Conservation (phyloP, 176 grass and related monocot species). For the Rhynchospora pubera region DNA sequence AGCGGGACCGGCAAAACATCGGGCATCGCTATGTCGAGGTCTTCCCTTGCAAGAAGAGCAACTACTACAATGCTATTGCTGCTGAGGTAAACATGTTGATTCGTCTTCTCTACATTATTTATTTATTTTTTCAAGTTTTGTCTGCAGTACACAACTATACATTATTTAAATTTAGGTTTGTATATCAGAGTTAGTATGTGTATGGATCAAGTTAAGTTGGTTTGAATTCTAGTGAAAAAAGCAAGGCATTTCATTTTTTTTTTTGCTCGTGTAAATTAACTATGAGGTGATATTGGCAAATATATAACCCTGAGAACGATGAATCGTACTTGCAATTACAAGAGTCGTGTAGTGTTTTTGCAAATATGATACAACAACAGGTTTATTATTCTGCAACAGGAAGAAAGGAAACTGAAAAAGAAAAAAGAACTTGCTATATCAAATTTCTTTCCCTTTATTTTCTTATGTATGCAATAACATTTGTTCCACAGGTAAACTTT, state of each 20-base stretch:
- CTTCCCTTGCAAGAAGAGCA: conserved; percentile 87
- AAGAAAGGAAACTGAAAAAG: not conserved
- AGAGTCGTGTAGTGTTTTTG: not conserved
- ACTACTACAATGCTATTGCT: conserved; percentile 74
- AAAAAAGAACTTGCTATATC: not conserved
- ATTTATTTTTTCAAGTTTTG: not conserved
- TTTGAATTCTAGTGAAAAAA: not conserved
- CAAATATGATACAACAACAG: not conserved
- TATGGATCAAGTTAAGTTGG: not conserved
- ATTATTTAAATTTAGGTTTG: not conserved
- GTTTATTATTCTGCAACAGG: not conserved
- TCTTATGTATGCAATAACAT: not conserved
- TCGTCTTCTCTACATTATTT: not conserved
- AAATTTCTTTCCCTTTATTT: not conserved
- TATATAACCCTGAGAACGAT: not conserved
- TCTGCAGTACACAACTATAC: not conserved
- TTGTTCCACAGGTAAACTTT: conserved; percentile 42
- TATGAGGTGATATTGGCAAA: not conserved
- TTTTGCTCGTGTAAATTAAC: not conserved
- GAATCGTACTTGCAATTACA: not conserved
- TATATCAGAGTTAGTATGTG: not conserved
- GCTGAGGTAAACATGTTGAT: conserved; percentile 29
- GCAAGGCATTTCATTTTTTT: not conserved
- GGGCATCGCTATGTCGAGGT: conserved; percentile 87
- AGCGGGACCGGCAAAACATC: conserved; percentile 79